These are phyloP conservation scores for Bruguiera sexangula DNA, from an alignment of 345 rosid genomes.

Conservation along the genomic window DNA sequence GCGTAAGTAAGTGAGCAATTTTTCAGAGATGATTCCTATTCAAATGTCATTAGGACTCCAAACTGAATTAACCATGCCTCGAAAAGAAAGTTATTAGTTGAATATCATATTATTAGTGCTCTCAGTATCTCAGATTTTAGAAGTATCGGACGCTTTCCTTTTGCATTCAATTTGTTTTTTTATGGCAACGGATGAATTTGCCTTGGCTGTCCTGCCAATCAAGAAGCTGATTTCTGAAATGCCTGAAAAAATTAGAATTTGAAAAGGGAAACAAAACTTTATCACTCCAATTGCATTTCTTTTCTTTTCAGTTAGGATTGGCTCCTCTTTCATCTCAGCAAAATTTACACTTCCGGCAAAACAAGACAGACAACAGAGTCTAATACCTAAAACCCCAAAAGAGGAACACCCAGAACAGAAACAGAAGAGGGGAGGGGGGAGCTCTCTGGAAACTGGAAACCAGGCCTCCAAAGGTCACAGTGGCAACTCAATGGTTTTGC, in stretches of 20 bases:
- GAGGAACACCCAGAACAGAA: neutral
- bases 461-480: neutral
- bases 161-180: neutral
- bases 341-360: conserved; percentile 43
- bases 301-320: neutral
- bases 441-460: neutral
- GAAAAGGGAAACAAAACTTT: too few relatives aligned
- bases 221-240: too few relatives aligned
- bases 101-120: neutral
- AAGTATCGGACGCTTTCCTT: neutral
- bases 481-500: neutral
- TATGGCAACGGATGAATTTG: neutral
- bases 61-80: neutral
- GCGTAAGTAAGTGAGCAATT: neutral
- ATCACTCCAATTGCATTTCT: too few relatives aligned
- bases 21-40: neutral
- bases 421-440: neutral
- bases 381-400: conserved; percentile 15
- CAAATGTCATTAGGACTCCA: neutral
- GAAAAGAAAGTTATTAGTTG: neutral
- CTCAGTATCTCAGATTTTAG: neutral
- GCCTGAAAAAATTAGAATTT: too few relatives aligned
- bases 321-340: conserved; percentile 31
- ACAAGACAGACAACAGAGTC: conserved; percentile 3
- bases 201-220: too few relatives aligned